Percentiles rank a stretch among this genome's conserved stretches.
Conservation (phyloP, 441 rosid species). For the Syzygium malaccense region DNA sequence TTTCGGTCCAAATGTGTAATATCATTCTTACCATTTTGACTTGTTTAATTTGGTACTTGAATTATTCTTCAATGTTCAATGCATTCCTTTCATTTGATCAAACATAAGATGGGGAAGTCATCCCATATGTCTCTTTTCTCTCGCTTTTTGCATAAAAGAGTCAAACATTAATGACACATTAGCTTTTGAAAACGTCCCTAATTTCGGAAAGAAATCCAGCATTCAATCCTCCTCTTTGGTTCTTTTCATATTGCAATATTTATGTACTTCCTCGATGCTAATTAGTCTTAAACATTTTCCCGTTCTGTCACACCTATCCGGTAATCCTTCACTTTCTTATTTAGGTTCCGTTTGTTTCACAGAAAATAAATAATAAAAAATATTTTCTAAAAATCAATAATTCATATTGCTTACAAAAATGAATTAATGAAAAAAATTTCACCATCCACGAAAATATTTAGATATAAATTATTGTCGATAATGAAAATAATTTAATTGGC, state of each 20-base stretch:
- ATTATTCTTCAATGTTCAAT: background rate
- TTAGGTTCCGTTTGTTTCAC: background rate
- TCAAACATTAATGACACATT: background rate
- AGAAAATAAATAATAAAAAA: too few relatives aligned
- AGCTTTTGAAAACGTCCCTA: background rate
- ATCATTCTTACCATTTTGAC: background rate
- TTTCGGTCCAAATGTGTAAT: rapidly evolving
- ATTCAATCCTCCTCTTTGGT: background rate
- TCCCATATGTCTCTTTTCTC: background rate
- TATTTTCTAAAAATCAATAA: too few relatives aligned
- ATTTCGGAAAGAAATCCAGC: background rate
- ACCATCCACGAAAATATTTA: too few relatives aligned
- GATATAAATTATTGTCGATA: too few relatives aligned
- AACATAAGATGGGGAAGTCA: background rate
- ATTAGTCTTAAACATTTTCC: background rate
- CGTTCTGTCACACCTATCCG: too few relatives aligned
- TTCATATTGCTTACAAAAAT: background rate
- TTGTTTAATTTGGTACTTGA: background rate
- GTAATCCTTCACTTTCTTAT: background rate
- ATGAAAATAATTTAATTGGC: background rate
- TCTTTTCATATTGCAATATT: background rate
- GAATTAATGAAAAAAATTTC: too few relatives aligned
- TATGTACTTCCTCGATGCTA: background rate
- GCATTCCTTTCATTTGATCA: background rate
- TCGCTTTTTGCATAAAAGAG: background rate